Base-by-base conservation (phyloP, 345 rosid species). In the Eucalyptus marginata region DNA sequence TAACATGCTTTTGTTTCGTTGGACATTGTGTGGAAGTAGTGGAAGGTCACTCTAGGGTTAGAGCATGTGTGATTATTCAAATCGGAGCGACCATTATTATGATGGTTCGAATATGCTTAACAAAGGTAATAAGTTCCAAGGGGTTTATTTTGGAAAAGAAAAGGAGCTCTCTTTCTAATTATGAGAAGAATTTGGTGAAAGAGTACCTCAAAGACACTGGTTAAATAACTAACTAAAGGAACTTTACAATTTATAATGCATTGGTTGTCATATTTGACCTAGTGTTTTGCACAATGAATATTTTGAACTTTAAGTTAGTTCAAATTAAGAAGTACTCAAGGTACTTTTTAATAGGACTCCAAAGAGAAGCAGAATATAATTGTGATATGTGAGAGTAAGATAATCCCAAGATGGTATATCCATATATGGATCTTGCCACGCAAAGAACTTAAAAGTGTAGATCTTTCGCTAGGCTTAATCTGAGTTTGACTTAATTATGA, bases 251-350 rank as follows among this genome's bases (percentile, higher is more conserved):
- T 68, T 33, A 5, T 22, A 18, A 17, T 71, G 80, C 44, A 71
- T 33, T 9, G 0, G 18, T 18, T 16, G 25, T 36, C 13, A 33
- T 0, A 16, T 68, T 17, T 33, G 7, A 14, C 40, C 20, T 16
- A 0, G 20, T 66, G 22, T 66, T 66, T 66, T 66, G 43, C 79
- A 31, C 10, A 16, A 66, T 31, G 40, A n/a, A 66, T 27, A 25
- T 11, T n/a, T 66, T 66, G 40, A 31, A 5, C 79, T 15, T 31
- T 15, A 9, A 17, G 22, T n/a, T n/a, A 14, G 6, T 33, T 71
- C 81, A 17, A 71, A 71, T 71, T 36, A 64, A 64, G 71, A 27
- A 52, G 58, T 52, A 52, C 25, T 52, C 15, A 2, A 0, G 10
- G 4, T 31, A n/a, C 36, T 64, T n/a, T 64, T n/a, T n/a, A n/a